Evolutionary conservation across 176 grass and related monocot genomes (phyloP).

Genomic region (sorghum (Sorghum bicolor)): DNA sequence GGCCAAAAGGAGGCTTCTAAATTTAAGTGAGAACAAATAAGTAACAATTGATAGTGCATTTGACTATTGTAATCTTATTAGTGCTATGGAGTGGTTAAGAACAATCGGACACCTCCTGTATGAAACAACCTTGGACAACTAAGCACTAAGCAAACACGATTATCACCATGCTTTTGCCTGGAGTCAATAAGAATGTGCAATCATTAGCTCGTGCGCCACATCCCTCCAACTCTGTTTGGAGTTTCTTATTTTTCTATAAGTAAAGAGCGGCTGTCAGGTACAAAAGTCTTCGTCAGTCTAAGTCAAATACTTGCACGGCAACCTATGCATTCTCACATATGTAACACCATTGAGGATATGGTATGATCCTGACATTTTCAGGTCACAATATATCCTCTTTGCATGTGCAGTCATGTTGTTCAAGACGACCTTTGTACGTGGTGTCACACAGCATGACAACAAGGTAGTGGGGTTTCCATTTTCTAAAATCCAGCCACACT

Average conservation of each 20-base stretch:
- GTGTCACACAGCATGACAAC: constrained; percentile 28
- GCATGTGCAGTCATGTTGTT: constrained; percentile 27
- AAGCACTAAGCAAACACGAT: constrained; percentile 13
- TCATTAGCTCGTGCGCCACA: not conserved
- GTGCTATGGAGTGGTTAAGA: not conserved
- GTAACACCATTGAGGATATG: constrained; percentile 17
- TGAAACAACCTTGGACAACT: not conserved
- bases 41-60: constrained; percentile 8
- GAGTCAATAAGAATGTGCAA: constrained; percentile 10
- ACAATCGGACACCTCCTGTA: not conserved
- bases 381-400: constrained; percentile 26
- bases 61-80: constrained; percentile 10
- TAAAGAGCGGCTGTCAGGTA: constrained; percentile 12
- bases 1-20: not conserved
- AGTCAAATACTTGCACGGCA: constrained; percentile 22
- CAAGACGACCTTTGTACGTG: constrained; percentile 18
- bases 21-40: not conserved
- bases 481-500: constrained; percentile 28
- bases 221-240: constrained; percentile 6
- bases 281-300: constrained; percentile 7
- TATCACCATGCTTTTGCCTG: constrained; percentile 8
- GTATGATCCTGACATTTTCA: constrained; percentile 33
- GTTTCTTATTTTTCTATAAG: constrained; percentile 12
- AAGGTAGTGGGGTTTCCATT: constrained; percentile 46
- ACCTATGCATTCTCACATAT: constrained; percentile 11